A percentile compares a stretch with the other conserved stretches of the same genome.
Conservation (phyloP, 2,329 filamentous ascomycete species). For the Aspergillus sp. region DNA sequence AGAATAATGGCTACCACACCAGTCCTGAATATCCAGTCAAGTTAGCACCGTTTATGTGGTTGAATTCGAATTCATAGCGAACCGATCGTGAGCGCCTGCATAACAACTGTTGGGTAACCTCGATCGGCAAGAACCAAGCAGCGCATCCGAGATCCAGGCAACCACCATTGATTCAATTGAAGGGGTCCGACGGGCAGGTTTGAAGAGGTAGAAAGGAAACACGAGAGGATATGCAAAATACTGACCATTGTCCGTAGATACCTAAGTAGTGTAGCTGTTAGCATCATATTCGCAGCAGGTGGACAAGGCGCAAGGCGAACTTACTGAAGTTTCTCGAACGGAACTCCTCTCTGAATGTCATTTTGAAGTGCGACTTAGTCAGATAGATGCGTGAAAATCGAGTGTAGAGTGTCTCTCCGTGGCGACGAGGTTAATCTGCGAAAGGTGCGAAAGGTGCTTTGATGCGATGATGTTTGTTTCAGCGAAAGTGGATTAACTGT, state of each 20-base stretch:
- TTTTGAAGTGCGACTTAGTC: slow-evolving; percentile 22
- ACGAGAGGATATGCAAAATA: slow-evolving; percentile 13
- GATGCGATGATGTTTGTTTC: background rate
- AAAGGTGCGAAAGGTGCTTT: background rate
- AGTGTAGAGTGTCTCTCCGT: background rate
- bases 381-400: background rate
- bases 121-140: slow-evolving; percentile 11
- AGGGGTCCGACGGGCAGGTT: slow-evolving; percentile 1
- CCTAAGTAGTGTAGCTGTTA: slow-evolving; percentile 39
- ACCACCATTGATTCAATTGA: slow-evolving; percentile 9
- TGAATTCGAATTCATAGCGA: background rate
- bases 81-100: background rate
- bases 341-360: slow-evolving; percentile 58
- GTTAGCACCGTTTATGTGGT: slow-evolving; percentile 9
- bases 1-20: slow-evolving; percentile 57
- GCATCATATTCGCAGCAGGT: slow-evolving; percentile 3
- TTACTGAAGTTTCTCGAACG: slow-evolving; percentile 61
- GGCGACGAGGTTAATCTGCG: background rate
- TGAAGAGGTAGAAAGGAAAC: background rate
- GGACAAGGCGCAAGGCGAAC: background rate
- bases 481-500: background rate
- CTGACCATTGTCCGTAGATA: slow-evolving; percentile 64
- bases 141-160: slow-evolving; percentile 12
- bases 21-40: slow-evolving; percentile 25
- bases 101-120: background rate